Conservation (phyloP, 1,139 yeast species). For the Suhomyces coccinellae region DNA sequence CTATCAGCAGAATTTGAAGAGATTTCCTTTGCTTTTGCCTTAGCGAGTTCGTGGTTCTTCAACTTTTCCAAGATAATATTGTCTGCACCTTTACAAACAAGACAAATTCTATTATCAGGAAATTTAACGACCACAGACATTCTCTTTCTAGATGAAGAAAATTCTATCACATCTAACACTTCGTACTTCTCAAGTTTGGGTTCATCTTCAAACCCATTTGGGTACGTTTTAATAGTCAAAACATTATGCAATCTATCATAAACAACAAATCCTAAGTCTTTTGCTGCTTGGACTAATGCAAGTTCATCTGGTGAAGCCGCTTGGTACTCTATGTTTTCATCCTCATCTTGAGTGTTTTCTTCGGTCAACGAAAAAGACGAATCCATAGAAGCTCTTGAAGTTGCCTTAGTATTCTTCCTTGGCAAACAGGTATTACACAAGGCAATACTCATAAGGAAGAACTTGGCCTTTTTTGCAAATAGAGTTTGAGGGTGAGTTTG, state of each 20-base stretch:
- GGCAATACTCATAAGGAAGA: constrained; percentile 79
- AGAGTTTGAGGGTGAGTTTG: constrained; percentile 70
- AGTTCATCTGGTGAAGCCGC: constrained; percentile 96
- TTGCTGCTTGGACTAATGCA: constrained; percentile 90
- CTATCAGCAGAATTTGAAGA: constrained; percentile 60
- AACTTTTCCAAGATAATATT: constrained; percentile 82
- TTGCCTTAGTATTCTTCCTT: constrained; percentile 19
- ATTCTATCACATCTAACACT: constrained; percentile 78
- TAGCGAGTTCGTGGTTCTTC: constrained; percentile 58
- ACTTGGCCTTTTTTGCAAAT: constrained; percentile 71
- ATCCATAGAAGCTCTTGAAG: constrained; percentile 3
- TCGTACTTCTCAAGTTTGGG: constrained; percentile 70
- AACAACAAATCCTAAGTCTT: constrained; percentile 88
- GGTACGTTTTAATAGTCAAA: constrained; percentile 73
- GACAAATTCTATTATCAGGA: constrained; percentile 76
- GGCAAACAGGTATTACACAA: constrained; percentile 91
- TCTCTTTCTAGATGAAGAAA: constrained; percentile 83
- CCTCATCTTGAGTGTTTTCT: constrained; percentile 28
- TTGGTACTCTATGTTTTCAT: constrained; percentile 68
- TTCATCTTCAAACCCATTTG: constrained; percentile 69
- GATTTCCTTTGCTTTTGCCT: constrained; percentile 61
- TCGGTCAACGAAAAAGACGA: constrained; percentile 11
- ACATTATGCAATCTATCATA: constrained; percentile 61
- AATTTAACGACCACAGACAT: constrained; percentile 86
- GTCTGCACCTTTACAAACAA: constrained; percentile 95